Evolutionary conservation across 768 basidiomycete species (phyloP).

Genomic region (Gloeostereum incarnatum): DNA sequence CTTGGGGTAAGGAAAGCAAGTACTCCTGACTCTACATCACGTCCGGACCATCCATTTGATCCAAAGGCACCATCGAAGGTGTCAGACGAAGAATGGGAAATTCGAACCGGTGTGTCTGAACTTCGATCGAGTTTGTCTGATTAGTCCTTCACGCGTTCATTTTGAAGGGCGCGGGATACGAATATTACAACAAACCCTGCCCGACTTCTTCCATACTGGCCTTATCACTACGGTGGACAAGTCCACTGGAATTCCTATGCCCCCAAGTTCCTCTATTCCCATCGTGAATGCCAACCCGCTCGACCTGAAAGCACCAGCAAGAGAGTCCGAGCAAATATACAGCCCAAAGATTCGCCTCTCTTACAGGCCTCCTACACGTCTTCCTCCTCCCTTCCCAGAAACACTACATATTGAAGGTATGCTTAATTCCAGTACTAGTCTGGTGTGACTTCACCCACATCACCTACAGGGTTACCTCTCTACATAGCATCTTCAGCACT

Average conservation of each 20-base stretch:
- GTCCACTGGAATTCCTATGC: slow-evolving; percentile 26
- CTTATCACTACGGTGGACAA: slow-evolving; percentile 49
- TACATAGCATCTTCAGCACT: slow-evolving; percentile 66
- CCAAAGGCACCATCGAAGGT: too few relatives aligned
- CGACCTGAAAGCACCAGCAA: slow-evolving; percentile 18
- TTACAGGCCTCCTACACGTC: slow-evolving; percentile 58
- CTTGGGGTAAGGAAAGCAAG: too few relatives aligned
- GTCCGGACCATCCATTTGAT: too few relatives aligned
- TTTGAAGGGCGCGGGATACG: slow-evolving; percentile 73
- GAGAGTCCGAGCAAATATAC: slow-evolving; percentile 43
- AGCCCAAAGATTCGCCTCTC: slow-evolving; percentile 51
- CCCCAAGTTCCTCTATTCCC: slow-evolving; percentile 8
- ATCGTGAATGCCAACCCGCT: slow-evolving; percentile 15
- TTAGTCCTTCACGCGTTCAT: too few relatives aligned
- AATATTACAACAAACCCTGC: slow-evolving; percentile 59
- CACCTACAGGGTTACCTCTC: slow-evolving; percentile 47
- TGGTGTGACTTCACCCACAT: neutral
- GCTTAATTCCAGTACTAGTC: slow-evolving; percentile 5
- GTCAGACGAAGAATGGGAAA: neutral
- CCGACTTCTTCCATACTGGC: slow-evolving; percentile 61
- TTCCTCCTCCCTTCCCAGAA: slow-evolving; percentile 63
- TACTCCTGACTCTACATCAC: too few relatives aligned
- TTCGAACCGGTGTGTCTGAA: neutral
- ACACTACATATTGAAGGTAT: slow-evolving; percentile 66
- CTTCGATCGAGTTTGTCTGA: neutral